Conservation (phyloP, 257 asterid species). For the Nicotiana tomentosiformis region DNA sequence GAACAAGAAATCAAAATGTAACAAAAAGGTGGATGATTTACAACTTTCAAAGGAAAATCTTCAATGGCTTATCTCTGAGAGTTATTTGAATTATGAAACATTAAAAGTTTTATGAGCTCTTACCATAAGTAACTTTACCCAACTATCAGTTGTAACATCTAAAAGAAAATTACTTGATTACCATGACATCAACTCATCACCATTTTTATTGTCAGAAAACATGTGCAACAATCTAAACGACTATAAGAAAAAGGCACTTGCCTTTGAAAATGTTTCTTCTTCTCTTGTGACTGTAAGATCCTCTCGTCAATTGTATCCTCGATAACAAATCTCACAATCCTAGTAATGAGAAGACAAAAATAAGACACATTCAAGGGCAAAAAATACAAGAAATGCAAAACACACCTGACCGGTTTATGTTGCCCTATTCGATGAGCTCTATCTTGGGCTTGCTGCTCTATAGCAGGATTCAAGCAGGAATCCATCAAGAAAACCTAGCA, state of each 20-base stretch:
- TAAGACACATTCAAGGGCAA: not conserved
- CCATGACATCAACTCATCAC: too few species aligned
- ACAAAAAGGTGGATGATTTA: not conserved
- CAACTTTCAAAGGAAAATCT: too few species aligned
- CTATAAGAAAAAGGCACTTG: constrained; percentile 14
- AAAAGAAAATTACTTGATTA: too few species aligned
- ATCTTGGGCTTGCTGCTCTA: constrained; percentile 85
- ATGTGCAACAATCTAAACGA: not conserved
- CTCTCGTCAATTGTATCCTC: constrained; percentile 79
- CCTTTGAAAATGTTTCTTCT: constrained; percentile 93
- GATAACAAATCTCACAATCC: constrained; percentile 76
- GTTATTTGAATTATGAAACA: too few species aligned
- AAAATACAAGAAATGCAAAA: not conserved
- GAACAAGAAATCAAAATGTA: too few species aligned
- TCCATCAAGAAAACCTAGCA: constrained; percentile 88
- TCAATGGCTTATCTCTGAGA: too few species aligned
- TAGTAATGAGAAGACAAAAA: constrained; percentile 9
- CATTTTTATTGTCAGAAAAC: too few species aligned
- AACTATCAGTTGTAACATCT: too few species aligned
- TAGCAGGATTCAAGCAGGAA: constrained; percentile 97
- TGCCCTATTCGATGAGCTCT: constrained; percentile 87
- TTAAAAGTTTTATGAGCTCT: too few species aligned
- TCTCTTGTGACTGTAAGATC: constrained; percentile 74
- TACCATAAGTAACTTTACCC: too few species aligned
- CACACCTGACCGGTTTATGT: constrained; percentile 65